Evolutionary conservation across 2,329 filamentous ascomycete genomes (phyloP).

Genomic region (Colletotrichum liriopes): DNA sequence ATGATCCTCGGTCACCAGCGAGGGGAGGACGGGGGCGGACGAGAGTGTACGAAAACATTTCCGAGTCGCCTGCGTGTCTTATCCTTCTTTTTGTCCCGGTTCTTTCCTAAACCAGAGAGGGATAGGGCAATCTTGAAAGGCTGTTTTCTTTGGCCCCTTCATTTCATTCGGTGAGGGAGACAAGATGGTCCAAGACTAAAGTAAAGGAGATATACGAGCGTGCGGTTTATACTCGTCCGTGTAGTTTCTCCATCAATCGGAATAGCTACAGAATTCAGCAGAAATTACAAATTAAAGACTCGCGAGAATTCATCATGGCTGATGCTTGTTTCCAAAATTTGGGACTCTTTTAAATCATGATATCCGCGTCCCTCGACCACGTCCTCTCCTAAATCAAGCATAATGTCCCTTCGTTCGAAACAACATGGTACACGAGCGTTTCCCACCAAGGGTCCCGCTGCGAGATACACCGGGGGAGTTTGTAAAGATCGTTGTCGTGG

Average conservation of each 20-base stretch:
- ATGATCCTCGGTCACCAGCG: background rate
- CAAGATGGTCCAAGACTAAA: too few species aligned
- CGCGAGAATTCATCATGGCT: background rate
- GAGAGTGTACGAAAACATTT: background rate
- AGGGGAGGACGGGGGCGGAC: background rate
- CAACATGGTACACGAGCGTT: constrained; percentile 53
- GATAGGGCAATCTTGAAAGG: too few species aligned
- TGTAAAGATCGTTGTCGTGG: constrained; percentile 22
- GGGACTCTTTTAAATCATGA: background rate
- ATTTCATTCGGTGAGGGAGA: too few species aligned
- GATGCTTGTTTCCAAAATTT: background rate
- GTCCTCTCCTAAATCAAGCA: constrained; percentile 54
- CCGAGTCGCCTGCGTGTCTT: background rate
- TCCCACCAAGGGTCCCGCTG: constrained; percentile 59
- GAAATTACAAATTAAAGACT: background rate
- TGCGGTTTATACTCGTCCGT: background rate
- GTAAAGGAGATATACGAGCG: background rate
- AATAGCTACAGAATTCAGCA: too few species aligned
- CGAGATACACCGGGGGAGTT: constrained; percentile 47
- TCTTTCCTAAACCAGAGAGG: too few species aligned
- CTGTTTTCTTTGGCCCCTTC: too few species aligned
- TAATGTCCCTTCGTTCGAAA: constrained; percentile 53
- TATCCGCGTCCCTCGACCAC: background rate
- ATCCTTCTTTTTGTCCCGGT: background rate
- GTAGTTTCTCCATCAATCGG: background rate